These are phyloP conservation scores for Hypocrella siamensis DNA, from an alignment of 2,329 filamentous ascomycete genomes.

Conservation along the genomic window DNA sequence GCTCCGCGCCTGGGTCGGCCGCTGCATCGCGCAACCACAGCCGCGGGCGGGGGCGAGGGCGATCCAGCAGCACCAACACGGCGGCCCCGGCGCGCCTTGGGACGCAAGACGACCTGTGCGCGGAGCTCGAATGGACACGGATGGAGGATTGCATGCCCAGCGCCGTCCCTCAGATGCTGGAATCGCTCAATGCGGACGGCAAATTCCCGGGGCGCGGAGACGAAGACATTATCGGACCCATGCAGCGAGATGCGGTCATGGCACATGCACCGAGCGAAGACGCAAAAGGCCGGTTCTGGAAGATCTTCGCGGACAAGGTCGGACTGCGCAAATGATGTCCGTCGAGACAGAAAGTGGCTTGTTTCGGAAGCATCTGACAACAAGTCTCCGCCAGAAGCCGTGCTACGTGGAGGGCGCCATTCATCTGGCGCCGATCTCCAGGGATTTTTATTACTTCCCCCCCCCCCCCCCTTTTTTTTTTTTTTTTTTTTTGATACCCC, in stretches of 20 bases:
- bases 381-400: background rate
- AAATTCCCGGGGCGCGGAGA: constrained; percentile 85
- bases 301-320: constrained; percentile 30
- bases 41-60: constrained; percentile 20
- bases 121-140: constrained; percentile 25
- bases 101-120: constrained; percentile 21
- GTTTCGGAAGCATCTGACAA: background rate
- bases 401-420: background rate
- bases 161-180: constrained; percentile 52
- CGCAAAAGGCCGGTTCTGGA: constrained; percentile 31
- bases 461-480: constrained; percentile 1
- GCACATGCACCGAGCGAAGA: constrained; percentile 27
- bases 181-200: constrained; percentile 52
- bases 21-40: constrained; percentile 21
- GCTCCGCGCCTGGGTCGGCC: constrained; percentile 10
- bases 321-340: constrained; percentile 8
- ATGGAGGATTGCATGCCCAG: constrained; percentile 42
- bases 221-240: constrained; percentile 85
- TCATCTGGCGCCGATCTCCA: background rate
- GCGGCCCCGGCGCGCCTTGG: constrained; percentile 15
- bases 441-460: background rate
- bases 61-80: constrained; percentile 26
- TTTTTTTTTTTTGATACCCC: constrained; percentile 10
- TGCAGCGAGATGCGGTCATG: constrained; percentile 51
- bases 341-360: no score